Percentiles rank a stretch among this genome's conserved stretches.
These are phyloP conservation scores for Zizania latifolia DNA, from an alignment of 176 grass and related monocot genomes.

Conservation along the genomic window DNA sequence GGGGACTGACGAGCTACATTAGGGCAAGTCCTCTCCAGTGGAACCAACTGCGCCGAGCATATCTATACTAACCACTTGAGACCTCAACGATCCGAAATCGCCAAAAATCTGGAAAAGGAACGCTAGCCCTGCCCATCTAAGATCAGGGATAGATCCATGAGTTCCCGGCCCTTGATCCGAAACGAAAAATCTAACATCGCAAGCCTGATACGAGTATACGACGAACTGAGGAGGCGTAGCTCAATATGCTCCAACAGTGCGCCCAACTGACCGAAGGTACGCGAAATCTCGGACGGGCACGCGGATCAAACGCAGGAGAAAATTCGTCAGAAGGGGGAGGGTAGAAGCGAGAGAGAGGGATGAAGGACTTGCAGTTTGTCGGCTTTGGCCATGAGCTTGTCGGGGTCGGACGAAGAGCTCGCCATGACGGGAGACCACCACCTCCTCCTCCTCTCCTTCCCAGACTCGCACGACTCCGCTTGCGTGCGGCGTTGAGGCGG, in stretches of 20 bases:
- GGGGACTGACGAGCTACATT: not conserved
- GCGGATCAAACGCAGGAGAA: no score
- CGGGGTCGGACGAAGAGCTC: no score
- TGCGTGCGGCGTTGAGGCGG: no score
- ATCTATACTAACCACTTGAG: not conserved
- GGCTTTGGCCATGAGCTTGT: slow-evolving; percentile 49
- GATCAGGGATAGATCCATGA: slow-evolving; percentile 6
- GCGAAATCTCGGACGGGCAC: not conserved
- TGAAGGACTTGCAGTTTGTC: slow-evolving; percentile 68
- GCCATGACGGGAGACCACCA: no score
- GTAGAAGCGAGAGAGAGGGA: not conserved
- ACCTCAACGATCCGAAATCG: not conserved
- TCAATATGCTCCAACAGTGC: not conserved
- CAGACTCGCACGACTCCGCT: no score
- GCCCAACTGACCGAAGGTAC: not conserved
- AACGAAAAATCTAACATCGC: not conserved
- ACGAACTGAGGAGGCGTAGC: not conserved
- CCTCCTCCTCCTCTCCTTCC: not conserved
- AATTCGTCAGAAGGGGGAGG: no score
- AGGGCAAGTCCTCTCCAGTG: not conserved
- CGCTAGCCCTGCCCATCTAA: not conserved
- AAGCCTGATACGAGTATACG: not conserved
- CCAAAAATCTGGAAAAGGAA: no score
- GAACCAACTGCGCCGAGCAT: not conserved
- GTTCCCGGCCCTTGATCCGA: not conserved